Percentiles rank a stretch among this genome's conserved stretches.
Conservation (phyloP, 1,284 basidiomycete species). For the Schizophyllum commune region DNA sequence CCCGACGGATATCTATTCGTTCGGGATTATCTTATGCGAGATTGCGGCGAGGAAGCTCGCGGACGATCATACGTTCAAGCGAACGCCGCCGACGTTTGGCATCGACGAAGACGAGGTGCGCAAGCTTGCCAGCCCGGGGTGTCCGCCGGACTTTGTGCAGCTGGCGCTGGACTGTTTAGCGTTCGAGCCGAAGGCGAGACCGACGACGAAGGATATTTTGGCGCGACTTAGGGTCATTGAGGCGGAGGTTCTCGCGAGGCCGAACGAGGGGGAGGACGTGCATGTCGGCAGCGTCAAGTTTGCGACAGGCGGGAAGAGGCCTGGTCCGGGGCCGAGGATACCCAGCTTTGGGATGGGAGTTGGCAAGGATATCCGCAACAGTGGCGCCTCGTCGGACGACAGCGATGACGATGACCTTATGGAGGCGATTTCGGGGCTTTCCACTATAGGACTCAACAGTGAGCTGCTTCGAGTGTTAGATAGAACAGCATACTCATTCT, state of each 20-base stretch:
- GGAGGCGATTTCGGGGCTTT: conserved; percentile 54
- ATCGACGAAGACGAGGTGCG: conserved; percentile 75
- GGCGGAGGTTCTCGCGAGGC: conserved; percentile 65
- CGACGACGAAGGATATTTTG: conserved; percentile 73
- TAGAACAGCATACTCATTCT: conserved; percentile 7
- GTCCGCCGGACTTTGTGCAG: conserved; percentile 71
- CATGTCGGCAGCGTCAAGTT: conserved; percentile 86
- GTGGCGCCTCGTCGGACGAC: conserved; percentile 17
- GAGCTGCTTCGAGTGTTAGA: conserved; percentile 23
- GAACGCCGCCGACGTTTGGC: conserved; percentile 69
- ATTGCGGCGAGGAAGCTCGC: conserved; percentile 82
- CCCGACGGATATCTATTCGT: conserved; percentile 89
- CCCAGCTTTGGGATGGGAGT: conserved; percentile 81
- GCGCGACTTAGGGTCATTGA: conserved; percentile 73
- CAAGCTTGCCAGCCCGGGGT: conserved; percentile 63
- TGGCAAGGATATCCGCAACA: conserved; percentile 44
- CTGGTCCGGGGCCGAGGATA: conserved; percentile 58
- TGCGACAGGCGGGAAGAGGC: conserved; percentile 55
- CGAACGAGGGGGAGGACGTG: conserved; percentile 54
- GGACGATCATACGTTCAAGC: conserved; percentile 75
- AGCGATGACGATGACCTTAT: conserved; percentile 65
- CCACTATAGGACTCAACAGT: conserved; percentile 43
- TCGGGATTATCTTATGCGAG: conserved; percentile 94
- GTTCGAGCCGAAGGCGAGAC: conserved; percentile 63
- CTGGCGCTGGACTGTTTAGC: conserved; percentile 77